These are phyloP conservation scores for Boletus reticulatus DNA, from an alignment of 768 basidiomycete species.

Conservation along the genomic window DNA sequence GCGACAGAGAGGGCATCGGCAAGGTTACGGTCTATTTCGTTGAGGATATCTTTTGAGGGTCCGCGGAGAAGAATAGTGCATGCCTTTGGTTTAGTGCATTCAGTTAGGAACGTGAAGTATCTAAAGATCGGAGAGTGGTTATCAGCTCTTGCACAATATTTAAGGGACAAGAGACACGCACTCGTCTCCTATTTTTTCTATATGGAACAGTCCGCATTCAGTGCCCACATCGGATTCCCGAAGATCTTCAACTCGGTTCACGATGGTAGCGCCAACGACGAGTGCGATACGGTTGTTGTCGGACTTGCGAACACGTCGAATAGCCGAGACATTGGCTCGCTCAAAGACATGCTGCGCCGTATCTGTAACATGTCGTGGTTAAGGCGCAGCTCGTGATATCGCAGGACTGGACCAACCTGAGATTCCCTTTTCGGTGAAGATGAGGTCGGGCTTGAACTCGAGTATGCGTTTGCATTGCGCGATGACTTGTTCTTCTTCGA, in stretches of 20 bases:
- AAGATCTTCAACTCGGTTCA: slow-evolving; percentile 94
- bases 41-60: slow-evolving; percentile 96
- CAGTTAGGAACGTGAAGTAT: slow-evolving; percentile 97
- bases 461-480: slow-evolving; percentile 76
- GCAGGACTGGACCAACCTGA: slow-evolving; percentile 58
- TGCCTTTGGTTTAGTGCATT: slow-evolving; percentile 88
- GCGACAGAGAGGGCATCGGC: slow-evolving; percentile 98
- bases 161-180: slow-evolving; percentile 20
- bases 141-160: neutral
- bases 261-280: slow-evolving; percentile 93
- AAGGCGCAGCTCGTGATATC: neutral
- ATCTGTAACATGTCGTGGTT: slow-evolving; percentile 45
- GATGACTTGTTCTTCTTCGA: slow-evolving; percentile 98
- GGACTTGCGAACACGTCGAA: slow-evolving; percentile 95
- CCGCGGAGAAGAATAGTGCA: slow-evolving; percentile 98
- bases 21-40: slow-evolving; percentile 97
- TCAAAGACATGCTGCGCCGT: slow-evolving; percentile 89
- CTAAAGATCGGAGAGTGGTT: slow-evolving; percentile 35
- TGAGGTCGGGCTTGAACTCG: slow-evolving; percentile 91
- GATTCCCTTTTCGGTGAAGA: slow-evolving; percentile 97
- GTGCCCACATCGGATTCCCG: slow-evolving; percentile 92
- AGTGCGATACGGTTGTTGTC: slow-evolving; percentile 99
- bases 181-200: slow-evolving; percentile 99
- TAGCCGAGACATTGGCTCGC: slow-evolving; percentile 85
- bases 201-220: slow-evolving; percentile 88